Conservation (phyloP, 768 basidiomycete genomes). For the Leucocoprinus sp. region DNA sequence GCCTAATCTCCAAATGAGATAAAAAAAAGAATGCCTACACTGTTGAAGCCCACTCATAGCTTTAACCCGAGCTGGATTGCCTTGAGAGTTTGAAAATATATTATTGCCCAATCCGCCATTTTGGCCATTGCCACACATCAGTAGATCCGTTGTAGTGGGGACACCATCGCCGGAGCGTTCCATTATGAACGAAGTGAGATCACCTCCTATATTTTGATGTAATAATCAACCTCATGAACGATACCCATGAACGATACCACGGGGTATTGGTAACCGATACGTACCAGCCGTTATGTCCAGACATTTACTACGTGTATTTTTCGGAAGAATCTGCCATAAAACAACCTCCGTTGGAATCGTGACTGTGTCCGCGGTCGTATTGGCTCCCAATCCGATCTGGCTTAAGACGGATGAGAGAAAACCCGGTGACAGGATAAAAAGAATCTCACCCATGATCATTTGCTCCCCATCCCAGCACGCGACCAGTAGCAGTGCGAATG, state of each 20-base stretch:
- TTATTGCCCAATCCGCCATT: conserved; percentile 72
- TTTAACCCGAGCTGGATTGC: conserved; percentile 64
- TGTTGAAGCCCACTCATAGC: conserved; percentile 78
- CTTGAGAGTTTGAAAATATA: conserved; percentile 61
- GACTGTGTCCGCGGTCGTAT: conserved; percentile 56
- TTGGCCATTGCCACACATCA: conserved; percentile 80
- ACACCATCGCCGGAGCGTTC: conserved; percentile 32
- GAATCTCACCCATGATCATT: conserved; percentile 70
- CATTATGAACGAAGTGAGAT: conserved; percentile 70
- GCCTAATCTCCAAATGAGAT: neutral
- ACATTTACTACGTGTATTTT: conserved; percentile 50
- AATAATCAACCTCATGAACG: neutral
- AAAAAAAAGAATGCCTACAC: conserved; percentile 44
- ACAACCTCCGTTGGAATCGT: conserved; percentile 80
- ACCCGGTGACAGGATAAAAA: neutral
- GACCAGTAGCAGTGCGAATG: conserved; percentile 54
- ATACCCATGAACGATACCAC: neutral
- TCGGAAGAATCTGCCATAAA: conserved; percentile 50
- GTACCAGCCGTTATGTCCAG: conserved; percentile 56
- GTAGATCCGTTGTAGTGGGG: conserved; percentile 33
- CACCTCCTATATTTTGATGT: conserved; percentile 42
- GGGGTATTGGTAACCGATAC: conserved; percentile 10
- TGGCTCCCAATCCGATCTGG: conserved; percentile 72
- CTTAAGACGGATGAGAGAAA: conserved; percentile 19
- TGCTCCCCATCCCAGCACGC: conserved; percentile 84